Percentiles rank a stretch among this genome's conserved stretches.
Evolutionary conservation across 2,329 filamentous ascomycete genomes (phyloP).

Genomic region (Orbilia blumenaviensis): DNA sequence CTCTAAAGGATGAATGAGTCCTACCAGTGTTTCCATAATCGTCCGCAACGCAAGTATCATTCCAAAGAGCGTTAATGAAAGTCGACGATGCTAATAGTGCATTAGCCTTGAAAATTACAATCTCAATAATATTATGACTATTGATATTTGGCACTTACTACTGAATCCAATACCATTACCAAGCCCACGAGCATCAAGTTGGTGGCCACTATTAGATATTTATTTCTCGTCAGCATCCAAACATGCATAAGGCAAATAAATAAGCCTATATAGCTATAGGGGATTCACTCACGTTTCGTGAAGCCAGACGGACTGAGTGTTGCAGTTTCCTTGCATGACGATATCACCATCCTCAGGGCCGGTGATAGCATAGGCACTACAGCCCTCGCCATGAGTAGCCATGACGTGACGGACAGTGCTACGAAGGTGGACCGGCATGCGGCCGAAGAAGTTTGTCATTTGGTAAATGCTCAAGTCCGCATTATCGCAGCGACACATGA

Average conservation of each 20-base stretch:
- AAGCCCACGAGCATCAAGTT: slow-evolving; percentile 36
- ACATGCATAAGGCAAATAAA: background rate
- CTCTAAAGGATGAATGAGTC: background rate
- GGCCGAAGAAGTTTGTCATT: slow-evolving; percentile 41
- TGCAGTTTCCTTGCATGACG: slow-evolving; percentile 42
- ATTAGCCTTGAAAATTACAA: background rate
- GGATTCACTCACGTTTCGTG: slow-evolving; percentile 26
- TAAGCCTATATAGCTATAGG: too few species aligned
- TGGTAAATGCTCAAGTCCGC: slow-evolving; percentile 42
- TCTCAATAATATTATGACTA: too few species aligned
- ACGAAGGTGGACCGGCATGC: slow-evolving; percentile 41
- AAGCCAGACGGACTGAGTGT: slow-evolving; percentile 36
- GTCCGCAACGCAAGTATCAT: slow-evolving; percentile 33
- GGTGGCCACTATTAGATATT: slow-evolving; percentile 20
- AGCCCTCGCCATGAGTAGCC: slow-evolving; percentile 26
- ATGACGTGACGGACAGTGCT: slow-evolving; percentile 40
- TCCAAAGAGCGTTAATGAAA: slow-evolving; percentile 26
- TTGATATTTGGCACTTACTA: slow-evolving; percentile 10
- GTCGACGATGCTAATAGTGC: slow-evolving; percentile 5
- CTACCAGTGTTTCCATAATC: slow-evolving; percentile 43
- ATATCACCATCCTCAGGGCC: slow-evolving; percentile 42
- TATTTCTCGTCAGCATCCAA: background rate
- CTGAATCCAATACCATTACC: slow-evolving; percentile 27
- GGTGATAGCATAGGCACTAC: slow-evolving; percentile 40
- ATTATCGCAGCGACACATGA: slow-evolving; percentile 43